Evolutionary conservation across 371 early-diverging fungal genomes (phyloP).

Genomic region (Syncephalastrum contaminatum): DNA sequence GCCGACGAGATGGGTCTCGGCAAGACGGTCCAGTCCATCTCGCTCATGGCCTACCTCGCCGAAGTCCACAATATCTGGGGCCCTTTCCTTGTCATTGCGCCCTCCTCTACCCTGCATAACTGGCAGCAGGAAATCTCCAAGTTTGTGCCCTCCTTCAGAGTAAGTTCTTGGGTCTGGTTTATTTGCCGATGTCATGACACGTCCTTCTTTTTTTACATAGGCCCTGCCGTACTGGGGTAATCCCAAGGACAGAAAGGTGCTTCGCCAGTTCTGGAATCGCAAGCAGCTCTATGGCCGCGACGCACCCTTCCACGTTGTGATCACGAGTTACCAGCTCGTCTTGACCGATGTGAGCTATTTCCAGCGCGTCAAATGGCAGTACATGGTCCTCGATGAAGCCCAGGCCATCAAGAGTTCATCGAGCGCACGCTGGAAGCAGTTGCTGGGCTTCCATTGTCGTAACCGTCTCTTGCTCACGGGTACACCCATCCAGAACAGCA

Average conservation of each 20-base stretch:
- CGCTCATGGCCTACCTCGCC: slow-evolving; percentile 87
- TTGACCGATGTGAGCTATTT: slow-evolving; percentile 88
- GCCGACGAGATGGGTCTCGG: slow-evolving; percentile 97
- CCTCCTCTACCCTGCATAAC: slow-evolving; percentile 95
- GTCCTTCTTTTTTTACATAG: slow-evolving; percentile 10
- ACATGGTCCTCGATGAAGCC: slow-evolving; percentile 98
- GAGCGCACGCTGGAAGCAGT: slow-evolving; percentile 90
- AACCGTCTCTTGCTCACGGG: slow-evolving; percentile 94
- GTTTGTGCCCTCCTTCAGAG: slow-evolving; percentile 89
- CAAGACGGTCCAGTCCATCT: slow-evolving; percentile 95
- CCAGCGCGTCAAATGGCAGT: slow-evolving; percentile 94
- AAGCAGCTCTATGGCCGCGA: slow-evolving; percentile 79
- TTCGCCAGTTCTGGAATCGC: slow-evolving; percentile 83
- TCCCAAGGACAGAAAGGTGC: slow-evolving; percentile 81
- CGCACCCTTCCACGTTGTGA: slow-evolving; percentile 89
- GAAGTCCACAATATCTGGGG: slow-evolving; percentile 93
- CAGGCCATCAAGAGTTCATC: slow-evolving; percentile 96
- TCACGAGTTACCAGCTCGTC: slow-evolving; percentile 95
- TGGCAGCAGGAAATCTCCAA: slow-evolving; percentile 96
- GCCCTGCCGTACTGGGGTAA: slow-evolving; percentile 94
- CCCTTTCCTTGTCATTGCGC: slow-evolving; percentile 95
- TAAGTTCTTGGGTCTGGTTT: slow-evolving; percentile 22
- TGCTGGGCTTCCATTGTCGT: slow-evolving; percentile 91
- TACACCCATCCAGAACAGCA: slow-evolving; percentile 97
- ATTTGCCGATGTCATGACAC: background rate